Conservation (phyloP, 768 basidiomycete species). For the Goffeauzyma gilvescens region DNA sequence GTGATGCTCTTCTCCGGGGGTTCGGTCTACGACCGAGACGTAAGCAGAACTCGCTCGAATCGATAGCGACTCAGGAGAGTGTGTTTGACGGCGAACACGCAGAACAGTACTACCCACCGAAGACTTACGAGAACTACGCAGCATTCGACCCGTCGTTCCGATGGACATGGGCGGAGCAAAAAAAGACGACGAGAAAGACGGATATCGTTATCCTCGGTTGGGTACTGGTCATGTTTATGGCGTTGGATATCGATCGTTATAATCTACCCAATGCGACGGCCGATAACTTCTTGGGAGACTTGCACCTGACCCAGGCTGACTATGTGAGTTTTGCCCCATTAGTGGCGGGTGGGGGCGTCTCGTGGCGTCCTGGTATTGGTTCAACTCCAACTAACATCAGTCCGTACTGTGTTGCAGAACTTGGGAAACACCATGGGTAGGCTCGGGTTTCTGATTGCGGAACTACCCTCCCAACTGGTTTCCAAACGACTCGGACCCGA, state of each 20-base stretch:
- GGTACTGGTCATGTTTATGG: constrained; percentile 43
- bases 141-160: constrained; percentile 48
- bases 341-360: no score
- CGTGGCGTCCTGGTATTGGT: background rate
- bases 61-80: constrained; percentile 20
- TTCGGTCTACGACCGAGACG: constrained; percentile 8
- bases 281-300: constrained; percentile 48
- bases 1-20: constrained; percentile 10
- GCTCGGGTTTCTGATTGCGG: constrained; percentile 35
- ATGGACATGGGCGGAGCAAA: constrained; percentile 56
- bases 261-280: constrained; percentile 51
- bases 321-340: constrained; percentile 15
- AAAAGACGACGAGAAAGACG: constrained; percentile 40
- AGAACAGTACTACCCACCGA: constrained; percentile 12
- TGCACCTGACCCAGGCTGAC: constrained; percentile 38
- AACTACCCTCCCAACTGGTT: constrained; percentile 49
- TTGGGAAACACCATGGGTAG: constrained; percentile 42
- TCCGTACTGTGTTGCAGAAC: constrained; percentile 10
- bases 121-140: constrained; percentile 39
- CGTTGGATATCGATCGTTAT: constrained; percentile 32
- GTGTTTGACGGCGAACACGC: constrained; percentile 22
- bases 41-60: constrained; percentile 10
- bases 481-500: constrained; percentile 52
- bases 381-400: background rate
- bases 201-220: constrained; percentile 44